Percentiles rank a stretch among this genome's conserved stretches.
Conservation (phyloP, 139 green algal species). For the Closterium sp. region DNA sequence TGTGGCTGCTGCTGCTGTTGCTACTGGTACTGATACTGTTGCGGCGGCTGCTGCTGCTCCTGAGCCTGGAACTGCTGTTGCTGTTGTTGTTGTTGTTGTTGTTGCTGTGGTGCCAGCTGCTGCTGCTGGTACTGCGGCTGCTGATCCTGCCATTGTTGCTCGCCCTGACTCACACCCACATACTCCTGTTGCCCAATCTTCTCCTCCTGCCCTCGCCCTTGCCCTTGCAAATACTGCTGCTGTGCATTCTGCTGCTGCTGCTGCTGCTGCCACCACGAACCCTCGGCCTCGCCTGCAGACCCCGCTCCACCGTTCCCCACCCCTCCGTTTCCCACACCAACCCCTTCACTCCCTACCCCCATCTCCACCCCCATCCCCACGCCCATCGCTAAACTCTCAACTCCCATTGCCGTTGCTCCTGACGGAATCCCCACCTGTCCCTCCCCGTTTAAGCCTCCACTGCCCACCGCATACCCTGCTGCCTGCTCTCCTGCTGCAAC, state of each 20-base stretch:
- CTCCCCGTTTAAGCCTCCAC: not conserved
- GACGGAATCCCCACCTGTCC: not conserved
- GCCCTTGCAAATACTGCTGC: not conserved
- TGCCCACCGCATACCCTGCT: not conserved
- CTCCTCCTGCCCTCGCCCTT: not conserved
- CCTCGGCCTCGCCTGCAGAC: not conserved
- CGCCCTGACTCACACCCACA: not conserved
- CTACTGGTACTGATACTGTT: not conserved
- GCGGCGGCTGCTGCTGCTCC: not conserved
- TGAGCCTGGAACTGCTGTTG: not conserved
- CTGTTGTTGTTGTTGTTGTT: not conserved
- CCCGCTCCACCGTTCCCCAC: no score
- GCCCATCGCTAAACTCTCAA: not conserved
- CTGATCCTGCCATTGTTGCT: not conserved
- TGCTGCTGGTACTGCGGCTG: slow-evolving; percentile 1
- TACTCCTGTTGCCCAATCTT: not conserved
- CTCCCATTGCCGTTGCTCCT: not conserved
- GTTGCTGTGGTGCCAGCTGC: not conserved
- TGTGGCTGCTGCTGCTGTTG: not conserved
- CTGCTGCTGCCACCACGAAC: not conserved
- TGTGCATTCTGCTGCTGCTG: not conserved
- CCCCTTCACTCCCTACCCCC: no score
- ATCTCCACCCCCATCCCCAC: not conserved
- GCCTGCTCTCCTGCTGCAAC: not conserved
- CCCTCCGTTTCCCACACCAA: no score